Evolutionary conservation across 1,139 yeast genomes (phyloP), one percentile per base, ranked within the genome.

Genomic region (Pichia kudriavzevii): DNA sequence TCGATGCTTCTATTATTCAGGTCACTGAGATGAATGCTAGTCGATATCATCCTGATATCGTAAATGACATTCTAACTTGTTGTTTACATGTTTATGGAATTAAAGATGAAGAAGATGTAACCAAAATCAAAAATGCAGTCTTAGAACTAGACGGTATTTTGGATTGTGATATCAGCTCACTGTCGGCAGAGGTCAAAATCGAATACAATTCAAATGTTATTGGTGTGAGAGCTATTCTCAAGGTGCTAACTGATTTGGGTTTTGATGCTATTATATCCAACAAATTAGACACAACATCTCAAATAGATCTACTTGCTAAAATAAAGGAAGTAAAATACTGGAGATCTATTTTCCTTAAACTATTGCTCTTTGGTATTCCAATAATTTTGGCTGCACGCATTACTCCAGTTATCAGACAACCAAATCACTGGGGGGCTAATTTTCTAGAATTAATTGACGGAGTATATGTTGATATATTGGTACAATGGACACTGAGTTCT

Each of bases 301-400:
- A 91, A 56, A 59, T 88, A 26, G 75, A 73, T 30, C 58, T 82
- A 4, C 64, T 91, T 24, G 67, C 85, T 1, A 75, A 83, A 46
- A 67, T 72, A 9, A 75, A 77, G 47, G 96, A 88, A 45, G 79
- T 84, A 28, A 61, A 64, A 33, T 73, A 69, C 47, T 91, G 95
- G 93, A 69, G 65, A 41, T 44, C 54, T 4, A 75, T 69, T 40
- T 71, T 82, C 41, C 42, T 73, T 34, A 66, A 61, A 39, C 59
- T 87, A 22, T 46, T 75, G 2, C 20, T 64, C 0, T 60, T 77
- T 34, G 85, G 91, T 0, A 18, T 74, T 1, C 95, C 95, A 0
- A 72, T 82, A 3, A 57, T 83, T 17, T 36, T 77, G 1, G 46
- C 79, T 18, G 64, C 71, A n/a, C 75, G 77, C 50, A 54, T 79